A percentile compares a stretch with the other conserved stretches of the same genome.
Evolutionary conservation across 352 stramenopile genomes (phyloP).

Genomic region (Globisporangium nodosum): DNA sequence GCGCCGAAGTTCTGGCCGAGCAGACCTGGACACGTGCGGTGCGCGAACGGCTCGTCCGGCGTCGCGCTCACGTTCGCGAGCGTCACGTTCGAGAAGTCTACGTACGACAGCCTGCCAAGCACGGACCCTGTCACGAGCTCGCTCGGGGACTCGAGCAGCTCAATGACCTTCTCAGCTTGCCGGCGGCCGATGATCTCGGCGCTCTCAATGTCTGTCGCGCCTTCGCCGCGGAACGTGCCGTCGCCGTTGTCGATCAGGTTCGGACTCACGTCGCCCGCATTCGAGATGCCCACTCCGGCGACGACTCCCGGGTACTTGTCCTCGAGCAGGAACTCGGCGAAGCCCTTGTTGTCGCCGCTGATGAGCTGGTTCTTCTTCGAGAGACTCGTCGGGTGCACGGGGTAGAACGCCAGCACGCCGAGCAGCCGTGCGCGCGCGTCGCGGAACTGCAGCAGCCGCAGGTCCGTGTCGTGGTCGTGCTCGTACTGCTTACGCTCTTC

Average conservation of each 20-base stretch:
- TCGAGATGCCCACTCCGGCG: conserved; percentile 36
- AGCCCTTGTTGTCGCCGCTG: conserved; percentile 79
- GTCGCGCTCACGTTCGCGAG: conserved; percentile 15
- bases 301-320: conserved; percentile 23
- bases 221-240: conserved; percentile 36
- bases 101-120: conserved; percentile 31
- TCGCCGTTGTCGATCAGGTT: conserved; percentile 43
- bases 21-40: conserved; percentile 37
- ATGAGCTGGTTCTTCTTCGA: conserved; percentile 68
- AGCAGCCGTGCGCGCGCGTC: conserved; percentile 19
- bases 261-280: conserved; percentile 39
- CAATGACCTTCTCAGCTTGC: conserved; percentile 24
- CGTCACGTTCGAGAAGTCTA: conserved; percentile 40
- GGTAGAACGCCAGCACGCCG: conserved; percentile 56
- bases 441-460: conserved; percentile 57
- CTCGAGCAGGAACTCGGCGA: conserved; percentile 41
- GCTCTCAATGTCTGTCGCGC: conserved; percentile 24
- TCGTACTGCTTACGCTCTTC: conserved; percentile 49
- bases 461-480: conserved; percentile 58
- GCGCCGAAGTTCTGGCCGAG: conserved; percentile 46
- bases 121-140: conserved; percentile 23
- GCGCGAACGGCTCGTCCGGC: conserved; percentile 17
- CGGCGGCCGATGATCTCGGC: conserved; percentile 39
- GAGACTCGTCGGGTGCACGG: conserved; percentile 77
- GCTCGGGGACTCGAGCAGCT: conserved; percentile 17